These are phyloP conservation scores for Hyphopichia khmerensis DNA, from an alignment of 1,139 yeast species.

Conservation along the genomic window DNA sequence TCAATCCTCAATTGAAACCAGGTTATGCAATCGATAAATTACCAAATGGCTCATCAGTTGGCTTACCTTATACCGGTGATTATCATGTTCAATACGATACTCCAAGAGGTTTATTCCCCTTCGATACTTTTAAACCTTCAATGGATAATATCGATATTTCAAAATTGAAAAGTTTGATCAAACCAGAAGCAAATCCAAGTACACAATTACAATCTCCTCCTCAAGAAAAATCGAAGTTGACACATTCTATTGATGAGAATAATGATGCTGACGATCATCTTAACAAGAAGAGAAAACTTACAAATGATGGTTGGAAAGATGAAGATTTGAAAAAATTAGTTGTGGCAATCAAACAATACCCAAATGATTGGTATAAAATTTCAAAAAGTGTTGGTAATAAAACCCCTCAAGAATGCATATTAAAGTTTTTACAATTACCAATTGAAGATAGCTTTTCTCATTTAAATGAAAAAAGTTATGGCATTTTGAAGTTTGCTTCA, in stretches of 20 bases:
- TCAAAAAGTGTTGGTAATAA: slow-evolving; percentile 63
- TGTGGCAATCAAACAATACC: slow-evolving; percentile 58
- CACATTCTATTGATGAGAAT: slow-evolving; percentile 12
- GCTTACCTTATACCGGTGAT: slow-evolving; percentile 66
- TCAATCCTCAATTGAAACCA: slow-evolving; percentile 65
- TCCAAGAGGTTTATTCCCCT: slow-evolving; percentile 93
- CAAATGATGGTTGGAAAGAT: slow-evolving; percentile 61
- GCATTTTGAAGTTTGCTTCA: slow-evolving; percentile 77
- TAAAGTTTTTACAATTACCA: slow-evolving; percentile 77
- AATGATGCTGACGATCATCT: slow-evolving; percentile 22
- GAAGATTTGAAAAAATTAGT: slow-evolving; percentile 59
- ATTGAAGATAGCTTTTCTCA: slow-evolving; percentile 69
- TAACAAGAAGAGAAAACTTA: slow-evolving; percentile 1
- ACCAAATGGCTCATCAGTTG: slow-evolving; percentile 45
- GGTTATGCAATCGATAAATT: slow-evolving; percentile 61
- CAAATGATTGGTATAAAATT: slow-evolving; percentile 74
- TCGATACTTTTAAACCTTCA: slow-evolving; percentile 70
- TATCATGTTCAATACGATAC: slow-evolving; percentile 76
- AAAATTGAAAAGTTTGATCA: slow-evolving; percentile 52
- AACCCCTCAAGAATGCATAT: slow-evolving; percentile 78
- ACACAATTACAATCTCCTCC: neutral
- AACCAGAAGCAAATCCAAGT: slow-evolving; percentile 3
- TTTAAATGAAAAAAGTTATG: slow-evolving; percentile 37
- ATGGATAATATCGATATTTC: slow-evolving; percentile 55
- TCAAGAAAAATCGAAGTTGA: neutral